These are phyloP conservation scores for Silene conica DNA, from an alignment of 148 eudicot species.

Conservation along the genomic window DNA sequence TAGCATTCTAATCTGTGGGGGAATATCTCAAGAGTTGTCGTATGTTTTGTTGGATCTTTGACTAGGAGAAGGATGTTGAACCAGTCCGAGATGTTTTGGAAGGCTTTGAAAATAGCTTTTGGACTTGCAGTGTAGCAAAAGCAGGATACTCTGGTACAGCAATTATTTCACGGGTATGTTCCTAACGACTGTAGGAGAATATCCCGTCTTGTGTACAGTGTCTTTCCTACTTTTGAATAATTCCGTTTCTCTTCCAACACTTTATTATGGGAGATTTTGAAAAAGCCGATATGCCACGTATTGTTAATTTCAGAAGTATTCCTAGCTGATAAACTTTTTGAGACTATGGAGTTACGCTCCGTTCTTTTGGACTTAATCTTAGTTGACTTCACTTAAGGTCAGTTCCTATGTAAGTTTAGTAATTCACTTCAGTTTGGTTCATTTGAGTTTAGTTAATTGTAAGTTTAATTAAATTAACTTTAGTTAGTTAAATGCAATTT, in stretches of 20 bases:
- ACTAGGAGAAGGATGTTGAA: constrained; percentile 85
- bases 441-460: too few relatives aligned
- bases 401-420: too few relatives aligned
- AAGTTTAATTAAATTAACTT: too few relatives aligned
- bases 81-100: constrained; percentile 64
- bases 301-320: background rate
- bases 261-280: background rate
- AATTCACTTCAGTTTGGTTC: too few relatives aligned
- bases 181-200: background rate
- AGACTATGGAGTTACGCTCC: background rate
- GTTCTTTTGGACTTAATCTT: too few relatives aligned
- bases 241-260: background rate
- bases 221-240: background rate
- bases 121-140: constrained; percentile 85
- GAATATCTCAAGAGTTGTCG: background rate
- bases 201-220: background rate
- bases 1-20: background rate
- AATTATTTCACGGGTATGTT: constrained; percentile 79
- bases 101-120: constrained; percentile 74
- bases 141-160: constrained; percentile 93
- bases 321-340: background rate
- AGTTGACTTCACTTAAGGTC: too few relatives aligned
- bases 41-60: constrained; percentile 5
- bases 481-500: too few relatives aligned
- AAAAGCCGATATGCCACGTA: background rate